Base-by-base conservation (phyloP, 371 early-diverging fungal genomes). In the Mortierella sp. region DNA sequence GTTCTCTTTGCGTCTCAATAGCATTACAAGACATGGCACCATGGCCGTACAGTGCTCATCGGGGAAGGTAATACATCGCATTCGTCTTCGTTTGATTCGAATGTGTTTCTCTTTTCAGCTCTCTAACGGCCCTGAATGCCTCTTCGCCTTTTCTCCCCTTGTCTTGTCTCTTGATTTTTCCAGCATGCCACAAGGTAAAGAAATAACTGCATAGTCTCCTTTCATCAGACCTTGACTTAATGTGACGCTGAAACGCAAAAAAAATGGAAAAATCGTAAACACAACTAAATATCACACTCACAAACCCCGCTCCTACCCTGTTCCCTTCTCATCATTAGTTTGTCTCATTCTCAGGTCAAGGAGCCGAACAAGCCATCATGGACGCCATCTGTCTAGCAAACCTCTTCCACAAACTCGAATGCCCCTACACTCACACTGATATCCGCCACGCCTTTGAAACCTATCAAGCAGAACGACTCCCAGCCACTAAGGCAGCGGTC, bases 11-110 rank as follows among this genome's bases (percentile, higher is more conserved):
- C 28, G 19, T 2, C 19, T 16, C 31, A 34, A 65, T 34, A 65
- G 75, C 80, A 84, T 44, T 84, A 80, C 78, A 84, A 84, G 75
- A 84, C 84, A n/a, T 84, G 84, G 84, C 65, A 78, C 21, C 65
- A 84, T 68, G 80, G 84, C 16, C 80, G 84, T 11, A 84, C 84
- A 16, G 84, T 78, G 7, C 65, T 84, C 63, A 78, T 84, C 21
- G 84, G 84, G 24, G 80, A 80, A 77, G 84, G 84, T 78, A 44
- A 63, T 48, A 16, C 19, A 7, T 3, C 24, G 1, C 1, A 42
- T 21, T 11, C 2, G 26, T 75, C 3, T 75, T 28, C 10, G 9
- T 28, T 11, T 14, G 45, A 16, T n/a, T 21, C 19, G 13, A 28
- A 31, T 16, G 34, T 19, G 21, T 19, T 31, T 38, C 24, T 34